phyloP scores from a whole-genome alignment of 768 basidiomycete species.

The Gymnopilus dilepis region DNA sequence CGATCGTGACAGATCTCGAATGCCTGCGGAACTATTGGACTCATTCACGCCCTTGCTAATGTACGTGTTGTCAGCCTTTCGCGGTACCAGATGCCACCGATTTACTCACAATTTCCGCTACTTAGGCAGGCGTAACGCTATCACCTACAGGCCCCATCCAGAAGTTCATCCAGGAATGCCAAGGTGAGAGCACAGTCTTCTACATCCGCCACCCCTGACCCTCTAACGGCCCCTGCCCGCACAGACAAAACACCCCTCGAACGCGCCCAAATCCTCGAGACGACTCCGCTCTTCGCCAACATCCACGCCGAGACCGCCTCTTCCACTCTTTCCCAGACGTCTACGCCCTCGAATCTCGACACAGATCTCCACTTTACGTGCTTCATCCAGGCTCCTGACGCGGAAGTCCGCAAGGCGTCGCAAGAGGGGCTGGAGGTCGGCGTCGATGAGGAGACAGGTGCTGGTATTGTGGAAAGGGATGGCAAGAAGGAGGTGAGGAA shows the following conservation, averaged over 20 bases:
- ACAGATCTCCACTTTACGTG: conserved; percentile 88
- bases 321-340: conserved; percentile 62
- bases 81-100: not conserved
- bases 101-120: not conserved
- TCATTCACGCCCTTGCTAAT: conserved; percentile 85
- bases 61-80: conserved; percentile 43
- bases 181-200: conserved; percentile 43
- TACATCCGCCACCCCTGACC: not conserved
- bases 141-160: conserved; percentile 63
- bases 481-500: conserved; percentile 19
- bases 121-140: conserved; percentile 62
- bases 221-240: not conserved
- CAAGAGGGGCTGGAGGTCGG: conserved; percentile 23
- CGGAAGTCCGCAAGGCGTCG: conserved; percentile 37
- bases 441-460: conserved; percentile 22
- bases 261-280: conserved; percentile 76
- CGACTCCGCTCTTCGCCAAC: conserved; percentile 73
- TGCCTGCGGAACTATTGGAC: conserved; percentile 88
- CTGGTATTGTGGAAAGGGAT: not conserved
- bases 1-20: conserved; percentile 65
- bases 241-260: conserved; percentile 73
- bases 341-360: conserved; percentile 52
- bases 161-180: conserved; percentile 68
- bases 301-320: conserved; percentile 78
- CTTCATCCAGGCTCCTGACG: conserved; percentile 73